Conservation (phyloP, 495 filamentous ascomycete species). For the Cenococcum geophilum region DNA sequence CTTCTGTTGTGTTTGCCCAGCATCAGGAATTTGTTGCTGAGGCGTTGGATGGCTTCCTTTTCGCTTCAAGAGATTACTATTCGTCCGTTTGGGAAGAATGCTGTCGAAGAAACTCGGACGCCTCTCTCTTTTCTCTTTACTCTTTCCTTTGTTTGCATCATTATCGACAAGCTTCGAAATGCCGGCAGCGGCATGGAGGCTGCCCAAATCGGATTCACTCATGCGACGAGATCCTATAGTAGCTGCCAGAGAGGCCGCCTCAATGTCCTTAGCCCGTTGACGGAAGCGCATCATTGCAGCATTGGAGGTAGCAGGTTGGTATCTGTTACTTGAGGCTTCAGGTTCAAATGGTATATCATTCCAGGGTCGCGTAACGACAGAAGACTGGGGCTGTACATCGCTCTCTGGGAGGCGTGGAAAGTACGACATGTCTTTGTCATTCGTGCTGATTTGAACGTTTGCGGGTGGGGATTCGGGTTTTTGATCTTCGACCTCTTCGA, state of each 20-base stretch:
- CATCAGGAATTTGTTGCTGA: constrained; percentile 14
- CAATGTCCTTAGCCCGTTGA: constrained; percentile 31
- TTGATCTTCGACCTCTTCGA: constrained; percentile 9
- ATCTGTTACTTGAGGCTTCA: constrained; percentile 10
- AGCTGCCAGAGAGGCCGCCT: constrained; percentile 34
- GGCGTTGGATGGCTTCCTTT: constrained; percentile 25
- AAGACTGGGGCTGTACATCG: background rate
- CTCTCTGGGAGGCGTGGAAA: constrained; percentile 10
- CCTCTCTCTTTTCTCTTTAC: constrained; percentile 25
- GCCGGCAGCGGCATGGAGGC: constrained; percentile 24
- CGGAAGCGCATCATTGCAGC: constrained; percentile 35
- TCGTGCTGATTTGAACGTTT: constrained; percentile 16
- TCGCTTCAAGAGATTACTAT: constrained; percentile 32
- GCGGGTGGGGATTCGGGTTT: constrained; percentile 31
- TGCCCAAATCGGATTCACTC: constrained; percentile 34
- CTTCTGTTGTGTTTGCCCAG: constrained; percentile 13
- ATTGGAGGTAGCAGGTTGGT: constrained; percentile 35
- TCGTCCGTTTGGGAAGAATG: constrained; percentile 27
- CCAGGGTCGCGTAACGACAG: constrained; percentile 26
- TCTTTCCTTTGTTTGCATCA: constrained; percentile 18
- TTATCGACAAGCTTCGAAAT: constrained; percentile 23
- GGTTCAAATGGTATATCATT: constrained; percentile 15
- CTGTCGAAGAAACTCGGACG: constrained; percentile 32
- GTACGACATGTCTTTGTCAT: constrained; percentile 20
- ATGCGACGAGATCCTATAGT: constrained; percentile 35